Evolutionary conservation across 2,329 filamentous ascomycete genomes (phyloP), one percentile per base, ranked within the genome.

Genomic region (Rutstroemia sydowiana): DNA sequence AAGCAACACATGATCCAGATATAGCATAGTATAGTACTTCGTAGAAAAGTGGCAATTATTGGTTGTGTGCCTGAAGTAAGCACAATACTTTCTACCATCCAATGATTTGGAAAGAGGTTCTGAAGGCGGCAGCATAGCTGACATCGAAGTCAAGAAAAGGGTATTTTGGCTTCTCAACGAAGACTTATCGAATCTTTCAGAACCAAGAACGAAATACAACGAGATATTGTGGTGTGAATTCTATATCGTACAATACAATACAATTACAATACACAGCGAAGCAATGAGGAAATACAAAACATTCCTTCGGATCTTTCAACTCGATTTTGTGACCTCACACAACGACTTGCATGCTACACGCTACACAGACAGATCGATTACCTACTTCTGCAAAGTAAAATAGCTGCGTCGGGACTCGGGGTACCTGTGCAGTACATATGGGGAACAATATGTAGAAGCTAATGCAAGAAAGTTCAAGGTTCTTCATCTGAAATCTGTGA

Each of bases 1-100:
- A 21, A 18, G 30, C 41, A n/a, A 44, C 30, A 44, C 47, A 44
- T 44, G 47, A 50, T 50, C 21, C 40, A 50, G 48, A 50, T 37
- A 11, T 20, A 34, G 47, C 16, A 30, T n/a, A 48, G 26, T 16
- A 21, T 8, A 14, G 26, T 21, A 39, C 36, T 13, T 13, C 18
- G 21, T 28, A 16, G 11, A 30, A 44, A 8, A 28, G 39, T 28
- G 21, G 30, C 39, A 23, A 44, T 8, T 26, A 36, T 49, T 20
- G 39, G 34, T 49, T 36, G 18, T 39, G 36, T n/a, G 36, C n/a
- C 18, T 16, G 1, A 32, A 45, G 42, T 45, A 21, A 32, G 42
- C 26, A 45, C 21, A 39, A 20, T 39, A 39, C 36, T 39, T n/a
- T 39, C 36, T 18, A 10, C 20, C 36, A n/a, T 39, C 36, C 36